Evolutionary conservation across 177 flowering plant genomes (phyloP).

Genomic region (Vitis hybrid): DNA sequence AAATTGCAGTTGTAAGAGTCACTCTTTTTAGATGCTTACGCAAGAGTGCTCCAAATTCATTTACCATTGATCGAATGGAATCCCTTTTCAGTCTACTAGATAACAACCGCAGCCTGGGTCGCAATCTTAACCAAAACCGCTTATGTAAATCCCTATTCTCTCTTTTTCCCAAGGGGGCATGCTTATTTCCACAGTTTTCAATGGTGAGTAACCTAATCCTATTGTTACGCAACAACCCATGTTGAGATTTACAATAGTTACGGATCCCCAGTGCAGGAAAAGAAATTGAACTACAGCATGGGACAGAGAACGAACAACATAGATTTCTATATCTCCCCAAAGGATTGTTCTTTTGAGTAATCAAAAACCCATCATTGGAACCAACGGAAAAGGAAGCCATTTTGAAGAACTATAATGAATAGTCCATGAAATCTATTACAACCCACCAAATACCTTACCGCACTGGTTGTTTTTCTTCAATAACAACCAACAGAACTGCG

Average conservation of each 20-base stretch:
- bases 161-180: slow-evolving; percentile 25
- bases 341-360: slow-evolving; percentile 26
- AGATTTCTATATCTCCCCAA: slow-evolving; percentile 20
- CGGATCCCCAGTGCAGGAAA: slow-evolving; percentile 22
- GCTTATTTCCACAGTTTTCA: slow-evolving; percentile 21
- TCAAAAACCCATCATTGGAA: slow-evolving; percentile 33
- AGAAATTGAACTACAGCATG: slow-evolving; percentile 19
- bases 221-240: slow-evolving; percentile 19
- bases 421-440: slow-evolving; percentile 7
- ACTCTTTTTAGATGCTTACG: slow-evolving; percentile 55
- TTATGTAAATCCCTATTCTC: slow-evolving; percentile 23
- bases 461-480: not conserved
- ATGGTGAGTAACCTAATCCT: slow-evolving; percentile 7
- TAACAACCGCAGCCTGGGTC: slow-evolving; percentile 71
- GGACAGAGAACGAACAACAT: slow-evolving; percentile 22
- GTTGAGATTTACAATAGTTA: slow-evolving; percentile 13
- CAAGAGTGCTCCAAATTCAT: slow-evolving; percentile 45
- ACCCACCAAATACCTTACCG: not conserved
- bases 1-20: slow-evolving; percentile 39
- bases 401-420: slow-evolving; percentile 1
- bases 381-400: slow-evolving; percentile 45
- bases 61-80: slow-evolving; percentile 35
- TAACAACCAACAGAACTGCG: no score
- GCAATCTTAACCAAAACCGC: slow-evolving; percentile 63
- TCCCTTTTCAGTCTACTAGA: slow-evolving; percentile 42